Percentiles rank a stretch among this genome's conserved stretches.
Conservation (phyloP, 169 alveolate species). For the Eimeria tenella region DNA sequence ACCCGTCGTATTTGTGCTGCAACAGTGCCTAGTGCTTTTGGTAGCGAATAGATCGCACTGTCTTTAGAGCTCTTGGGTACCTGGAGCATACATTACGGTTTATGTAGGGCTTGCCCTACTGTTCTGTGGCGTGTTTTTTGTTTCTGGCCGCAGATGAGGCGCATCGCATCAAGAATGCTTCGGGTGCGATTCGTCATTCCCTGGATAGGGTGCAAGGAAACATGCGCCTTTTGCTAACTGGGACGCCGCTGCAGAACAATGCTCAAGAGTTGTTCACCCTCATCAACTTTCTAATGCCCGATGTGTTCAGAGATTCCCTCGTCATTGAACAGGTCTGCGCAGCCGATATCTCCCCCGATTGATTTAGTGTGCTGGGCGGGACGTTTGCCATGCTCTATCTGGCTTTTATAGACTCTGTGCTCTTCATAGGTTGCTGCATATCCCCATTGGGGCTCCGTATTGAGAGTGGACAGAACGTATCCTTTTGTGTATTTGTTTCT, state of each 20-base stretch:
- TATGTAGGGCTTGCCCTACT: background rate
- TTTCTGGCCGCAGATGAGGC: slow-evolving; percentile 99
- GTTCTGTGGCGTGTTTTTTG: slow-evolving; percentile 86
- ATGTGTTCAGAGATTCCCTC: slow-evolving; percentile 95
- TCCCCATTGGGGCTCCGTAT: background rate
- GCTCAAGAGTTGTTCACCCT: slow-evolving; percentile 96
- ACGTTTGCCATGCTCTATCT: no score
- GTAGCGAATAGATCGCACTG: background rate
- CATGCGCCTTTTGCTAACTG: slow-evolving; percentile 95
- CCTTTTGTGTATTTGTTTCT: background rate
- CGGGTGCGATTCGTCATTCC: slow-evolving; percentile 95
- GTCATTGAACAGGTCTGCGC: slow-evolving; percentile 93
- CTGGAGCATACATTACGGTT: background rate
- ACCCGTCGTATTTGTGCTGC: background rate
- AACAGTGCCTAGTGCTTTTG: background rate
- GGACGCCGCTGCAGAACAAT: slow-evolving; percentile 97
- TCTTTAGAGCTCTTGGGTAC: background rate
- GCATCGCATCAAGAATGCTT: slow-evolving; percentile 98
- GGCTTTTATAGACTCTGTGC: background rate
- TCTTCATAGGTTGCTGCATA: background rate
- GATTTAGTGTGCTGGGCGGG: no score
- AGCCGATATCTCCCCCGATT: background rate
- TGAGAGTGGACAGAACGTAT: background rate
- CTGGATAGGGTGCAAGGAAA: slow-evolving; percentile 93
- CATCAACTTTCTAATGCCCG: slow-evolving; percentile 98